Conservation (phyloP, 805 yeast genomes). For the Wickerhamiella allomyrinae region DNA sequence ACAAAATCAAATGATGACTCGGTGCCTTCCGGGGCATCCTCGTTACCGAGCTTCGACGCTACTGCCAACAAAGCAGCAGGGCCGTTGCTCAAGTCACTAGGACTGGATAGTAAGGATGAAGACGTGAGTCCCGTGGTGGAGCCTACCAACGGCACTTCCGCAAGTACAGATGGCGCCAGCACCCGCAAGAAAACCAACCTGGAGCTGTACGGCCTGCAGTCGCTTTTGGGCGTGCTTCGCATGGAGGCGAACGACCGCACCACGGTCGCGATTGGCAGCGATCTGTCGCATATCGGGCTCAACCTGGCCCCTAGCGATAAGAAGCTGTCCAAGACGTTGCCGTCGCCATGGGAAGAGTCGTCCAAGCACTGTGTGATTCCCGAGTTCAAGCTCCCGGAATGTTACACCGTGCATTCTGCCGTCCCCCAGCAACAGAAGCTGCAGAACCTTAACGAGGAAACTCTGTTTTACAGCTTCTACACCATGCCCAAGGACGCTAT, state of each 20-base stretch:
- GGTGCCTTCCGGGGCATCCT: not conserved
- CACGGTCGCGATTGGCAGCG: conserved; percentile 61
- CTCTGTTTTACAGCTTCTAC: conserved; percentile 83
- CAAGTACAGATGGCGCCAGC: not conserved
- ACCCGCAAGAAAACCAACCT: conserved; percentile 26
- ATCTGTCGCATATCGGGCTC: conserved; percentile 51
- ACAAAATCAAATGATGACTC: not conserved
- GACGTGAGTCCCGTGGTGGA: not conserved
- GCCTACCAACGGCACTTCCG: not conserved
- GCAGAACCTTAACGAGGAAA: conserved; percentile 64
- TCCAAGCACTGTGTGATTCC: conserved; percentile 86
- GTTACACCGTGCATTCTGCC: conserved; percentile 32
- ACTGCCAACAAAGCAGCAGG: not conserved
- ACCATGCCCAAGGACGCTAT: conserved; percentile 83
- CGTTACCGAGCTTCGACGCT: not conserved
- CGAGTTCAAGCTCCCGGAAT: conserved; percentile 48
- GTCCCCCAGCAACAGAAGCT: conserved; percentile 33
- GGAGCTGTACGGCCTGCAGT: conserved; percentile 55
- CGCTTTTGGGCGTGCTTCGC: conserved; percentile 43
- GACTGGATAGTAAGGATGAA: not conserved
- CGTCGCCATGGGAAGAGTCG: conserved; percentile 94
- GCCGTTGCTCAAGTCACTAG: not conserved
- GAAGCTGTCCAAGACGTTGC: conserved; percentile 47
- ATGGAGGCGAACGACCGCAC: conserved; percentile 51
- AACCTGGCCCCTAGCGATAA: conserved; percentile 32